phyloP scores from a whole-genome alignment of 2,329 filamentous ascomycete species.

The Nemania diffusa region DNA sequence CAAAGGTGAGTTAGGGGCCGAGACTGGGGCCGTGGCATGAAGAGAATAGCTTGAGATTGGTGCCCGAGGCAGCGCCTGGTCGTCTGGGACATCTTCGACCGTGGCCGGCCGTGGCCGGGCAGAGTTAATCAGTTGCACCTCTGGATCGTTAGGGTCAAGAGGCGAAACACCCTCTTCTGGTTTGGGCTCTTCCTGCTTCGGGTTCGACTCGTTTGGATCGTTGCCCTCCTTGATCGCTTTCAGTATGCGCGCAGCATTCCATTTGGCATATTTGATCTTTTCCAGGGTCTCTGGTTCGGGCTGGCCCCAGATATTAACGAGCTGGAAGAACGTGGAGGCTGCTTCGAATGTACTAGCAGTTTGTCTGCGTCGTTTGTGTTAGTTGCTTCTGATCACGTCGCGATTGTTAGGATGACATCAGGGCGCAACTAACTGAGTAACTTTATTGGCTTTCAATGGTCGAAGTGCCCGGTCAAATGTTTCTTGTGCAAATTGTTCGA shows the following conservation, averaged over 20 bases:
- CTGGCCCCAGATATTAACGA: conserved; percentile 84
- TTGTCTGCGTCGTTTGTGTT: conserved; percentile 64
- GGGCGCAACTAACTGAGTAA: conserved; percentile 70
- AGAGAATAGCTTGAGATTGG: conserved; percentile 43
- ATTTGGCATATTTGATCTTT: conserved; percentile 97
- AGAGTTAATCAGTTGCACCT: conserved; percentile 65
- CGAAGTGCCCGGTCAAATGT: conserved; percentile 87
- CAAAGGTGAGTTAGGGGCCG: conserved; percentile 51
- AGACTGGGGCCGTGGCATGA: conserved; percentile 50
- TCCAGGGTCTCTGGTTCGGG: conserved; percentile 79
- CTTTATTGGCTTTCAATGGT: conserved; percentile 83
- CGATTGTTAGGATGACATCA: background rate
- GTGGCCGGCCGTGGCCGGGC: conserved; percentile 54
- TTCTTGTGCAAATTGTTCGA: conserved; percentile 92
- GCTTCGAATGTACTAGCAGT: conserved; percentile 95
- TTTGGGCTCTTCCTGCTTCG: conserved; percentile 67
- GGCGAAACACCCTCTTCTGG: conserved; percentile 57
- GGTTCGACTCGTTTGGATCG: conserved; percentile 93
- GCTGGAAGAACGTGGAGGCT: conserved; percentile 89
- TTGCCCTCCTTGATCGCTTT: conserved; percentile 91
- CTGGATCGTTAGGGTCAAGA: conserved; percentile 72
- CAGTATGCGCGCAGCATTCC: conserved; percentile 89
- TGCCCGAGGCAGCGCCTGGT: conserved; percentile 47
- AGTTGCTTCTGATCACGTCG: conserved; percentile 17
- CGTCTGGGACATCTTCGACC: conserved; percentile 65